Conservation (phyloP, 1,284 basidiomycete genomes). For the Rugosomyces carneus region DNA sequence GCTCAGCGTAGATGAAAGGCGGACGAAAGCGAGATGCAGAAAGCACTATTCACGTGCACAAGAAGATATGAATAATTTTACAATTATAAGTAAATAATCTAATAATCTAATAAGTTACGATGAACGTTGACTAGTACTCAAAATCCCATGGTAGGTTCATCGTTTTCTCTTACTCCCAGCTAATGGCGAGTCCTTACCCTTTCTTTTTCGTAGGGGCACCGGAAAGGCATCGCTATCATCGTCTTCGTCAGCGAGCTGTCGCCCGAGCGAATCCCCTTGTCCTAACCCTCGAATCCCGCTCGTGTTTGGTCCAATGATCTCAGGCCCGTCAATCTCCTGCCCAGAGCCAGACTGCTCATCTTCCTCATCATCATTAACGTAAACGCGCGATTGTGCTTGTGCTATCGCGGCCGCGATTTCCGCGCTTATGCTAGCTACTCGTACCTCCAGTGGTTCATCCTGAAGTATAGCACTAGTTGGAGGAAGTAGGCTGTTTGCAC, state of each 20-base stretch:
- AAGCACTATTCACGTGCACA: slow-evolving; percentile 25
- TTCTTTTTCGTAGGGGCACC: slow-evolving; percentile 54
- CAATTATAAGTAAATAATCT: slow-evolving; percentile 3
- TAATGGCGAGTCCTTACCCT: slow-evolving; percentile 44
- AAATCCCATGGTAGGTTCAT: slow-evolving; percentile 23
- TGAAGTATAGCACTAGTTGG: slow-evolving; percentile 18
- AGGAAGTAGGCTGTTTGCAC: slow-evolving; percentile 25
- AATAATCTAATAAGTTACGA: not conserved
- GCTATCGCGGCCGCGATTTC: slow-evolving; percentile 72
- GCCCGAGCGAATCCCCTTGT: slow-evolving; percentile 23
- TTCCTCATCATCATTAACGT: slow-evolving; percentile 46
- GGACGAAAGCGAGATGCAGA: slow-evolving; percentile 18
- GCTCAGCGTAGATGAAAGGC: slow-evolving; percentile 13
- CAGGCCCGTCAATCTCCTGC: slow-evolving; percentile 39
- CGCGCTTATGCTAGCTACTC: slow-evolving; percentile 63
- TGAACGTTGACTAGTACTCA: too few species aligned
- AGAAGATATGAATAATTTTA: not conserved
- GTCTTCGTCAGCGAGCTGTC: slow-evolving; percentile 38
- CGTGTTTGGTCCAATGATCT: slow-evolving; percentile 49
- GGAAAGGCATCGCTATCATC: slow-evolving; percentile 63
- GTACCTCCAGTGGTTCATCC: slow-evolving; percentile 48
- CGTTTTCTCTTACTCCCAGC: slow-evolving; percentile 58
- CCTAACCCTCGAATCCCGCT: slow-evolving; percentile 48
- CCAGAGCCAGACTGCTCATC: slow-evolving; percentile 41
- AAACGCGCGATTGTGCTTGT: slow-evolving; percentile 47